Evolutionary conservation across 2,329 filamentous ascomycete genomes (phyloP), one percentile per base, ranked within the genome.

Genomic region (Aspergillus novofumigatus): DNA sequence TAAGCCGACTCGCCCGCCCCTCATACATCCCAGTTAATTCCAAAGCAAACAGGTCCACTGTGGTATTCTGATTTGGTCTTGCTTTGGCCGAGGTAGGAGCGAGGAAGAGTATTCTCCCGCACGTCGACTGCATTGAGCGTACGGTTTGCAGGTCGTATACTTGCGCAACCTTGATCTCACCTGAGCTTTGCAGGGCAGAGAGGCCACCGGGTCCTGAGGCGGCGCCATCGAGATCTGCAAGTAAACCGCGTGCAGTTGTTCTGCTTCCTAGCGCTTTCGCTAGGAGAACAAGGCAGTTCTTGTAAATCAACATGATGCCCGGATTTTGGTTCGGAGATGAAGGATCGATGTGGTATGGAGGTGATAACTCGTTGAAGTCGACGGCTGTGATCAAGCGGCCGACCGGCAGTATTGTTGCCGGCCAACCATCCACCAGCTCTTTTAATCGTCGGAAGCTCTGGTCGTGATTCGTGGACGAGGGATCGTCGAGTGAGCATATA

Each of bases 401-500:
- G 55, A 85, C 81, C 0, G 90, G 88, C 63, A 87, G 84, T 25
- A 92, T 82, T 51, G 87, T 83, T 23, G 77, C 69, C 1, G 91
- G 91, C 91, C 91, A 96, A 49, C 82, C 84, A 66, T 90, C 86
- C 45, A 95, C 83, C 72, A 94, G 83, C 62, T 88, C 87, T 61
- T 87, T 87, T 50, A 97, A 78, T 45, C 90, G 86, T 63, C 86
- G 88, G 35, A 88, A 83, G 48, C 91, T 81, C 63, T 90, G 89
- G 9, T 87, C 86, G 64, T 91, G 89, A 67, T 91, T 88, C 3
- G 75, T 74, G 1, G 84, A 66, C 73, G 80, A 67, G 67, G 89
- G 70, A 77, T 89, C 82, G 66, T 97, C 93, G 77, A 97, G 87
- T 17, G 93, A 95, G 74, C 94, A 99, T 47, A 99, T 99, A 54